Evolutionary conservation across 768 basidiomycete species (phyloP).

Genomic region (Pleurotus giganteus): DNA sequence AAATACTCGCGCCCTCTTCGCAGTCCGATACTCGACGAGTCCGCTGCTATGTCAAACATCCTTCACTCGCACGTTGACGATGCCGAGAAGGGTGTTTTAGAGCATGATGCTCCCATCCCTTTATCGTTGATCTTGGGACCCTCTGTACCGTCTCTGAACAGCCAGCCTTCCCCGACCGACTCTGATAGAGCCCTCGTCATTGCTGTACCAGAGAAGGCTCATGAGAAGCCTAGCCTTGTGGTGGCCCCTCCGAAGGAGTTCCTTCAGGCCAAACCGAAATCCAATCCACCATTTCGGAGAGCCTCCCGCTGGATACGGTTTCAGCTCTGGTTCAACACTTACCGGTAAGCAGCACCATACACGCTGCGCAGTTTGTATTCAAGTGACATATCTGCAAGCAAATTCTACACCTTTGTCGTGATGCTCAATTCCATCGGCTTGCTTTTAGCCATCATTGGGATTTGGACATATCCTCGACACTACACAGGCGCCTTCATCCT

Average conservation of each 20-base stretch:
- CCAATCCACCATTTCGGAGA: conserved; percentile 35
- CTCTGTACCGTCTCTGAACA: conserved; percentile 1
- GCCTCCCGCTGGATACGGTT: conserved; percentile 54
- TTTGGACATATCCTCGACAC: conserved; percentile 64
- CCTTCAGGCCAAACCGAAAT: conserved; percentile 9
- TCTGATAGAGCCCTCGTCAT: background rate
- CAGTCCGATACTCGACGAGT: background rate
- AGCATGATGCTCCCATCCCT: background rate
- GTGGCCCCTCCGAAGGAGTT: background rate
- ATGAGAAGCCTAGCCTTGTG: background rate
- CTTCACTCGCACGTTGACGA: conserved; percentile 4
- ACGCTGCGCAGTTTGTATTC: background rate
- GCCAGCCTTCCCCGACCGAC: conserved; percentile 2
- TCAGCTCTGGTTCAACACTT: conserved; percentile 78
- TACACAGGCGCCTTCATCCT: conserved; percentile 73
- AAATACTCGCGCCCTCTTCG: background rate
- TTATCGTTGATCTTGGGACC: conserved; percentile 3
- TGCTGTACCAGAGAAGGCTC: background rate
- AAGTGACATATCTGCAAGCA: conserved; percentile 36
- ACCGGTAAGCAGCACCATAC: conserved; percentile 44
- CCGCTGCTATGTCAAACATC: background rate
- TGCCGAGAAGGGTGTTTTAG: conserved; percentile 8
- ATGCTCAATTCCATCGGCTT: conserved; percentile 60
- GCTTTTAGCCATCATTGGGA: conserved; percentile 55
- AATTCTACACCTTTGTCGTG: conserved; percentile 68